Evolutionary conservation across 768 basidiomycete species (phyloP), one percentile per base, ranked within the genome.

Genomic region (Pisolithus marmoratus): DNA sequence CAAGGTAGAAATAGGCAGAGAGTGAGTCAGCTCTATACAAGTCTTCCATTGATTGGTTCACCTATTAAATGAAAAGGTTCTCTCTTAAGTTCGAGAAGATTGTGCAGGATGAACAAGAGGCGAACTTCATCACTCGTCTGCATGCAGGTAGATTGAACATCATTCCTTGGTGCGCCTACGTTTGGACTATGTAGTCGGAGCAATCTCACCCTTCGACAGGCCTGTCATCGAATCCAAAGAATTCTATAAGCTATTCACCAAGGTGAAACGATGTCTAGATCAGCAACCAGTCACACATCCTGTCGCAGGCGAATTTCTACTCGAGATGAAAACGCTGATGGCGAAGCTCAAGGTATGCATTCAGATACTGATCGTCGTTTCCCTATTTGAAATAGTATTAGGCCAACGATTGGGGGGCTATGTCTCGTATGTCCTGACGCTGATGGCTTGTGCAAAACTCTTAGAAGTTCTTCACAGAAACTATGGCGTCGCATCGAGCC

Each of bases 341-440:
- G 83, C 83, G 4, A 85, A 84, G 52, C 58, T 84, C 38, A 84
- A 84, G 73, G 83, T 79, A 46, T 52, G 50, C 29, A 14, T 50
- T 1, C 0, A n/a, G 24, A 11, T 49, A 15, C 8, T 3, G 49
- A 4, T 3, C 17, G 29, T 31, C n/a, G 14, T 12, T 46, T 2
- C 7, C 24, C n/a, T 37, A 7, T 38, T 29, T 56, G n/a, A 50
- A 23, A 38, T 17, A 22, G 41, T 2, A 2, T 43, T 43, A 83
- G 82, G 74, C 78, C 2, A 82, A 82, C 34, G 83, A 84, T 54
- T 84, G 83, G 83, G 79, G 80, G 15, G 71, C 82, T 0, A 67
- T 84, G 46, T 82, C 82, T 44, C 81, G 83, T 84, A 56, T 46
- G 81, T 63, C 8, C 2, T 17, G 8, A 15, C 2, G 3, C 14